Evolutionary conservation across 2,329 filamentous ascomycete species (phyloP).

Genomic region (Pseudohalonectria lignicola): DNA sequence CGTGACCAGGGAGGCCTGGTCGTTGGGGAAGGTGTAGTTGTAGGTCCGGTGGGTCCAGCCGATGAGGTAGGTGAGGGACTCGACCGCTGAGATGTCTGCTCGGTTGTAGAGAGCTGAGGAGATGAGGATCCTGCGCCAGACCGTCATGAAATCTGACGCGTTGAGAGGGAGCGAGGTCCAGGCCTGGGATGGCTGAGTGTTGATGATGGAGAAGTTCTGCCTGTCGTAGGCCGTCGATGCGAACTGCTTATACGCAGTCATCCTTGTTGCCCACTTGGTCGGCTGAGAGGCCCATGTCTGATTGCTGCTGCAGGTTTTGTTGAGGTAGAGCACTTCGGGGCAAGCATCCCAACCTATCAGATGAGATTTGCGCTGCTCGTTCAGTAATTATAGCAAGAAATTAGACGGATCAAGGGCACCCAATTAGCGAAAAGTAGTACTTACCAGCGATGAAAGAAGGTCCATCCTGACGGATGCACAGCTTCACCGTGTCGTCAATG

Average conservation of each 20-base stretch:
- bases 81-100: constrained; percentile 7
- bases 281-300: constrained; percentile 6
- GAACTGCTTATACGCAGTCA: constrained; percentile 9
- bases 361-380: no score
- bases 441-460: constrained; percentile 9
- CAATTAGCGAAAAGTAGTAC: no score
- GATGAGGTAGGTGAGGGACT: constrained; percentile 4
- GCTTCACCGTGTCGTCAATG: constrained; percentile 9
- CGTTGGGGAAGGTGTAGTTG: constrained; percentile 4
- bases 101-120: background rate
- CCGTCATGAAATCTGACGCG: constrained; percentile 3
- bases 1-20: constrained; percentile 7
- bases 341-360: no score
- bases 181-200: constrained; percentile 5
- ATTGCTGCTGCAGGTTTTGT: constrained; percentile 5
- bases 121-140: constrained; percentile 7
- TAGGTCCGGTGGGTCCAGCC: constrained; percentile 7
- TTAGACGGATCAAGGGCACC: no score
- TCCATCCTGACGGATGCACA: constrained; percentile 10
- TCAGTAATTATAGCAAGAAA: no score
- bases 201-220: constrained; percentile 9
- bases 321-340: no score
- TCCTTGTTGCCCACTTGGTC: constrained; percentile 7
- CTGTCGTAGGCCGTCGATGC: constrained; percentile 9
- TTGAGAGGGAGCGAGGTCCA: background rate